Conservation (phyloP, 192 early-diverging fungal species). For the Phlyctochytrium planicorne region DNA sequence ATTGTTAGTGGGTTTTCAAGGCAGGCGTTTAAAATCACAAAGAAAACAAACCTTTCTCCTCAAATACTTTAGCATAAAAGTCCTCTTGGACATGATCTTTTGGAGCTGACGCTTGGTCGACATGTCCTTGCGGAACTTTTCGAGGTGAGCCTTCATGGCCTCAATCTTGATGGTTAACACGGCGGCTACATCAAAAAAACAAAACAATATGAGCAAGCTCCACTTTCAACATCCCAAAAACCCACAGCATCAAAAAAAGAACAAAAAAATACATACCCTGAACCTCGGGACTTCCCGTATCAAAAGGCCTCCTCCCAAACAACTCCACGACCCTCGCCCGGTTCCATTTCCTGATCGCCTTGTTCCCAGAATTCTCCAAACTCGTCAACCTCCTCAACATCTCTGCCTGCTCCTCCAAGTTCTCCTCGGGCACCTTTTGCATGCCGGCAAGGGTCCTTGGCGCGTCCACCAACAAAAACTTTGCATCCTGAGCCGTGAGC, state of each 20-base stretch:
- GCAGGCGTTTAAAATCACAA: background rate
- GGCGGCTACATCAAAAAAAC: slow-evolving; percentile 69
- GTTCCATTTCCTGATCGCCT: slow-evolving; percentile 77
- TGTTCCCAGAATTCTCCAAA: slow-evolving; percentile 79
- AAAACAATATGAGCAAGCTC: background rate
- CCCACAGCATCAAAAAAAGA: slow-evolving; percentile 25
- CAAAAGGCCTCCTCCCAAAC: slow-evolving; percentile 74
- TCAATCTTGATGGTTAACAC: slow-evolving; percentile 87
- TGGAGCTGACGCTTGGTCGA: slow-evolving; percentile 84
- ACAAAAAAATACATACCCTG: slow-evolving; percentile 63
- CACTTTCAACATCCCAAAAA: background rate
- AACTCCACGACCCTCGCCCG: slow-evolving; percentile 64
- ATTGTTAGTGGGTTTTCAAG: no score
- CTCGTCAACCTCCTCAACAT: slow-evolving; percentile 62
- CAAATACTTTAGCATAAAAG: slow-evolving; percentile 85
- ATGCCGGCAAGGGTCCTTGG: slow-evolving; percentile 20
- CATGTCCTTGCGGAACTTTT: slow-evolving; percentile 81
- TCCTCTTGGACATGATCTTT: slow-evolving; percentile 76
- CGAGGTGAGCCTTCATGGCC: slow-evolving; percentile 78
- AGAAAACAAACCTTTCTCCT: slow-evolving; percentile 54
- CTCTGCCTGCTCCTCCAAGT: slow-evolving; percentile 39
- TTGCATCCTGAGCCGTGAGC: slow-evolving; percentile 36
- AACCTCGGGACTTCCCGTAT: slow-evolving; percentile 91
- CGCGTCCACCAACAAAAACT: slow-evolving; percentile 35
- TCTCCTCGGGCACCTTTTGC: background rate